Base-by-base conservation (phyloP, 352 stramenopile species). In the Peronospora belbahrii region DNA sequence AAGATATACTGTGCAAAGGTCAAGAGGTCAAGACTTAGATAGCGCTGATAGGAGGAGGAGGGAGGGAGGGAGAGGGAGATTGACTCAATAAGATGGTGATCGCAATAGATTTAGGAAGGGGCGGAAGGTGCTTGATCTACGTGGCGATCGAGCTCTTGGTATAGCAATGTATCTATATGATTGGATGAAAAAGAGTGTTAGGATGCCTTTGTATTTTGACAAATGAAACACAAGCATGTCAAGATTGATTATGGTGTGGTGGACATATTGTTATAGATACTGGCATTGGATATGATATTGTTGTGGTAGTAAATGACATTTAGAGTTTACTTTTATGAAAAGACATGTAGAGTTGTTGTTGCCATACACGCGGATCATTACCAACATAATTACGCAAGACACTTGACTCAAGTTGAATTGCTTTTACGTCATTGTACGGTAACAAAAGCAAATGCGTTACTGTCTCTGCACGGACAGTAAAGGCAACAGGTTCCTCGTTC, bases 401-500 rank as follows among this genome's bases (percentile, higher is more conserved):
- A 13, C 27, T 62, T 14, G 64, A 83, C 10, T 74, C 47, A 15
- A 62, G 48, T 42, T 80, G 63, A 35, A 85, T 54, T 25, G 65
- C 57, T 42, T 71, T 65, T 24, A 87, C 58, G 24, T 92, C 78
- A n/a, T 58, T 62, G 42, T 67, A 74, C 11, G 68, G 70, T 9
- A 93, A 45, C 20, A 88, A 38, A 13, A 93, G 56, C 43, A 90
- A 59, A 48, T 88, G 72, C 32, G 76, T 85, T 9, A 58, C 50
- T 4, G 55, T 67, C 35, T 77, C 59, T 0, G 78, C 74, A 10
- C 52, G 53, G 6, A 87, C 53, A 4, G 70, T 88, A 54, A 79
- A 93, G 7, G 78, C 67, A 11, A 89, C 70, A 8, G 81, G 81
- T 43, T 93, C 81, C 34, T 81, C 64, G 9, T 75, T 72, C 14